phyloP scores from a whole-genome alignment of 2,329 filamentous ascomycete genomes.

The Didymella lethalis region DNA sequence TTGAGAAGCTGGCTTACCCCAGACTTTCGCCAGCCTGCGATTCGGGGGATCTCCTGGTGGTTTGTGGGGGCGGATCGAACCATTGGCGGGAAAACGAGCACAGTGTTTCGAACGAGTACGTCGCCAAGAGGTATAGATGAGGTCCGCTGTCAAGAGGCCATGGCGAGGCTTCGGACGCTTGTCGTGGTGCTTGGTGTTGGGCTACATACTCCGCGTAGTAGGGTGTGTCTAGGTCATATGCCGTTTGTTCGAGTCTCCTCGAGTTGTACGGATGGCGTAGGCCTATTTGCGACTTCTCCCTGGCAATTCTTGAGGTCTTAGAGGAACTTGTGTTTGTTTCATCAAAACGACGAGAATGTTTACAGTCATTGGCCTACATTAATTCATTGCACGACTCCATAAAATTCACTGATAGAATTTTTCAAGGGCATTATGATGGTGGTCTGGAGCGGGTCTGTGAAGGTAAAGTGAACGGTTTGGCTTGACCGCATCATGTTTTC shows the following conservation, averaged over 20 bases:
- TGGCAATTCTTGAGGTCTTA: neutral
- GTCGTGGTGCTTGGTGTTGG: neutral
- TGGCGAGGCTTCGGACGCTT: slow-evolving; percentile 15
- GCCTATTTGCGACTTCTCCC: neutral
- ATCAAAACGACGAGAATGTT: no score
- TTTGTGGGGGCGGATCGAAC: neutral
- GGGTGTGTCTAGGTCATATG: no score
- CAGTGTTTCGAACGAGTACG: neutral
- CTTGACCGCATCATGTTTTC: neutral
- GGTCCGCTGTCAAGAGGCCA: neutral
- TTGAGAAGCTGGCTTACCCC: neutral
- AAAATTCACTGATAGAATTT: neutral
- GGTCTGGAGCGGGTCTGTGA: neutral
- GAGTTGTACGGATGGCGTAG: neutral
- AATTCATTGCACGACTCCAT: neutral
- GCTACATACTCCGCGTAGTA: neutral
- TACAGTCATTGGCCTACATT: neutral
- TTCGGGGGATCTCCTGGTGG: neutral
- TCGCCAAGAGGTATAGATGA: slow-evolving; percentile 13
- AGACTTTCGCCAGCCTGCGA: neutral
- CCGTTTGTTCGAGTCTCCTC: neutral
- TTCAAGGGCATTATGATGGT: neutral
- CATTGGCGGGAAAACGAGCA: slow-evolving; percentile 11
- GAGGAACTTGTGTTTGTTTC: no score
- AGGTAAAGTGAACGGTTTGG: neutral